Conservation (phyloP, 192 early-diverging fungal genomes). For the Backusella liffmaniae region DNA sequence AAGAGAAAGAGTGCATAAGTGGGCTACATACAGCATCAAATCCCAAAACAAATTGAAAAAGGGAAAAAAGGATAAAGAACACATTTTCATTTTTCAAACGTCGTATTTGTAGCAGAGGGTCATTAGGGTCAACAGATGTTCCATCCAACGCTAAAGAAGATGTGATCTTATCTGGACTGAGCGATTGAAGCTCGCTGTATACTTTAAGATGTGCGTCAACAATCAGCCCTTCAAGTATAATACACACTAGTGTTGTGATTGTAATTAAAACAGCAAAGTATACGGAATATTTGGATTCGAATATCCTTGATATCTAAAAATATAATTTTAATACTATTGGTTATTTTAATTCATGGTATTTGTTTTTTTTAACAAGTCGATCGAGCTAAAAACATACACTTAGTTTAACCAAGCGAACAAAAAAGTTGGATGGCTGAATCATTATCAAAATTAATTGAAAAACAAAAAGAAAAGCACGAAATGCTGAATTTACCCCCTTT, state of each 20-base stretch:
- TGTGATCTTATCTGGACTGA: background rate
- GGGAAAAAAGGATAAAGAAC: slow-evolving; percentile 17
- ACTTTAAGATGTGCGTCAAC: slow-evolving; percentile 10
- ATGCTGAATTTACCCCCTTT: background rate
- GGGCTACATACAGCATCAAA: slow-evolving; percentile 17
- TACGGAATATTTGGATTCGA: background rate
- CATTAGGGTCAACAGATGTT: background rate
- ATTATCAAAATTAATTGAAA: background rate
- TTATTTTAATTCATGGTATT: background rate
- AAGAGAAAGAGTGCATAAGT: background rate
- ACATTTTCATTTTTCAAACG: slow-evolving; percentile 22
- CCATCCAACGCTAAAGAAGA: background rate
- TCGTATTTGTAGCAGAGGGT: slow-evolving; percentile 1
- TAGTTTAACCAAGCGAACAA: slow-evolving; percentile 7
- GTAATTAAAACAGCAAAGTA: slow-evolving; percentile 10
- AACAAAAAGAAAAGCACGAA: background rate
- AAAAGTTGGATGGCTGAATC: background rate
- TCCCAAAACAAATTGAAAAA: slow-evolving; percentile 20
- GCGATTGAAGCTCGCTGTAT: background rate
- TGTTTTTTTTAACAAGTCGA: background rate
- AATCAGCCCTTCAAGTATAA: slow-evolving; percentile 13
- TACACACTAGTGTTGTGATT: slow-evolving; percentile 14
- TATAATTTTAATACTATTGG: background rate
- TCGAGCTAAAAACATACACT: background rate
- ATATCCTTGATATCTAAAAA: background rate